A percentile compares a stretch with the other conserved stretches of the same genome.
Evolutionary conservation across 768 basidiomycete genomes (phyloP).

Genomic region (Atractiella rhizophila): DNA sequence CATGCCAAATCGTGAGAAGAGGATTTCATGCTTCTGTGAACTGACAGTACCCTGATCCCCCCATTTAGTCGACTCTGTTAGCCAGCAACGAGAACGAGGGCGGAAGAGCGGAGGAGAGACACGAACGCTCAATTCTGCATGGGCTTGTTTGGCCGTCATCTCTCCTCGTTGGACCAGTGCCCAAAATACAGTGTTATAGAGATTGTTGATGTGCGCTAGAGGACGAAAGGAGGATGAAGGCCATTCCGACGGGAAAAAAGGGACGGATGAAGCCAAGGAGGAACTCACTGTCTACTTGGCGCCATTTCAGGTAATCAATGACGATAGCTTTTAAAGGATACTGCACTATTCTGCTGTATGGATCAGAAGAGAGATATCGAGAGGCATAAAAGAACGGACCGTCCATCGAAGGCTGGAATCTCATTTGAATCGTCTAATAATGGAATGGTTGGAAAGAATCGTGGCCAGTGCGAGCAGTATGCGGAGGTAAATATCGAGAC

Average conservation of each 20-base stretch:
- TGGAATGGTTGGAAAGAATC: slow-evolving; percentile 45
- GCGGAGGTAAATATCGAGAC: slow-evolving; percentile 72
- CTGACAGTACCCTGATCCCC: slow-evolving; percentile 54
- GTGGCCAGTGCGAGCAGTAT: slow-evolving; percentile 65
- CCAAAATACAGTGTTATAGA: slow-evolving; percentile 94
- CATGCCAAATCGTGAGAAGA: slow-evolving; percentile 53
- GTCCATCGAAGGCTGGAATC: slow-evolving; percentile 77
- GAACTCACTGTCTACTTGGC: slow-evolving; percentile 72
- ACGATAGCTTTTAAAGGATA: slow-evolving; percentile 51
- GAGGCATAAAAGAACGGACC: too few relatives aligned
- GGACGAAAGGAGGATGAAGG: background rate
- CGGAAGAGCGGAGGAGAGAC: background rate
- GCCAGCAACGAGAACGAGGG: background rate
- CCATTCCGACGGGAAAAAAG: background rate
- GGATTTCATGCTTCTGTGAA: slow-evolving; percentile 68
- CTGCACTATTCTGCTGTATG: slow-evolving; percentile 10
- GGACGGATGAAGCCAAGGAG: slow-evolving; percentile 1
- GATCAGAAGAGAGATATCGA: background rate
- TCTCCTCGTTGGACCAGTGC: slow-evolving; percentile 65
- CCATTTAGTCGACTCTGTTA: background rate
- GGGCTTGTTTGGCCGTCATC: slow-evolving; percentile 50
- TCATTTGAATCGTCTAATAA: slow-evolving; percentile 32
- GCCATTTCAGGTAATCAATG: slow-evolving; percentile 82
- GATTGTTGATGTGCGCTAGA: slow-evolving; percentile 84
- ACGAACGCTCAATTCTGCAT: slow-evolving; percentile 46